Evolutionary conservation across 2,329 filamentous ascomycete species (phyloP), one percentile per base, ranked within the genome.

Genomic region (Sclerotinia minor): DNA sequence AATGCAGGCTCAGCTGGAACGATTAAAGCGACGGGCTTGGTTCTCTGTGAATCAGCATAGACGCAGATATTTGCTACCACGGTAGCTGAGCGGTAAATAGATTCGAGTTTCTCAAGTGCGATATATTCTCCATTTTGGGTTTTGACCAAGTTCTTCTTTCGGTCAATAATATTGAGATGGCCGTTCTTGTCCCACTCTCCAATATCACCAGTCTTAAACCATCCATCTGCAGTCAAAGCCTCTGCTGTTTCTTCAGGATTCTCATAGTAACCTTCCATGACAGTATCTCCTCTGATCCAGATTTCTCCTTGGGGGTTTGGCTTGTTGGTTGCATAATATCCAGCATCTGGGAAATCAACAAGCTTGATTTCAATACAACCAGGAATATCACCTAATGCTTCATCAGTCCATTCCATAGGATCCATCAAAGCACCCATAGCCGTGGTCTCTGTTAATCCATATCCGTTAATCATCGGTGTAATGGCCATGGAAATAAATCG

Each of bases 91-190:
- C 94, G 89, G 82, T 97, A 98, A 66, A 96, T 84, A 3, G 94
- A 91, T 81, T 98, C 94, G 69, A 98, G 88, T 83, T 94, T 97
- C 83, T 98, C 94, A 5, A 99, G 86, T 29, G 94, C 95, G 78
- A 98, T 96, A 80, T 98, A 98, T 83, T 98, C 94, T 73, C 94
- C 94, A 69, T 94, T 93, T 72, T 92, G 86, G 71, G 95, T 94
- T 88, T 98, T 98, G 79, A 98, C 92, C 67, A 98, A 83, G 81
- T 98, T 98, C 89, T 98, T 98, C 87, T 97, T 94, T 74, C 94
- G 92, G 79, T 98, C 94, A 76, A 98, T 94, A 78, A 98, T 89
- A 74, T 84, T 87, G 72, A 98, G 80, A 78, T 96, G 91, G 54
- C 94, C 94, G 70, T 89, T 84, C 55, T 82, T 77, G 79, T 94